Evolutionary conservation across 495 filamentous ascomycete genomes (phyloP).

Genomic region (Pyrenula massariospora): DNA sequence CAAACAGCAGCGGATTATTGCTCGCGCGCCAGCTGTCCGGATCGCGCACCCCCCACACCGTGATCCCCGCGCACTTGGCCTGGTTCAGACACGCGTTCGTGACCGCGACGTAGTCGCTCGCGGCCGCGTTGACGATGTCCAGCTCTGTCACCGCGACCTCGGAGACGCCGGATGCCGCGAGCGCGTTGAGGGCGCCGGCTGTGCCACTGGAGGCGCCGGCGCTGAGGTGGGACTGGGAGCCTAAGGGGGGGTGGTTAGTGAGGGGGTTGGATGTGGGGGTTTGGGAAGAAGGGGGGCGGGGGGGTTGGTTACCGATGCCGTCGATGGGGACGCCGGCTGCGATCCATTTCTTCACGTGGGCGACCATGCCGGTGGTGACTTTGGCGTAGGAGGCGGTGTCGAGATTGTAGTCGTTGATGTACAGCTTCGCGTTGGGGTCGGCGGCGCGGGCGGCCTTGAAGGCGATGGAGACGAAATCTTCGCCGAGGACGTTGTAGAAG

Average conservation of each 20-base stretch:
- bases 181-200: slow-evolving; percentile 40
- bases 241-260: slow-evolving; percentile 11
- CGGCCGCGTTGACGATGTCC: slow-evolving; percentile 47
- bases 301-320: slow-evolving; percentile 40
- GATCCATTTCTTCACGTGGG: slow-evolving; percentile 55
- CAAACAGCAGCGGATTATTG: slow-evolving; percentile 50
- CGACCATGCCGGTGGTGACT: slow-evolving; percentile 44
- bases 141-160: slow-evolving; percentile 56
- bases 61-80: slow-evolving; percentile 60
- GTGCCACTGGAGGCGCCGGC: slow-evolving; percentile 28
- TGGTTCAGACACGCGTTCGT: slow-evolving; percentile 52
- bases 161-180: slow-evolving; percentile 36
- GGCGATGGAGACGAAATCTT: slow-evolving; percentile 45
- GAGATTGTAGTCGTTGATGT: slow-evolving; percentile 47
- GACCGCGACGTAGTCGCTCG: slow-evolving; percentile 50
- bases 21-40: slow-evolving; percentile 54
- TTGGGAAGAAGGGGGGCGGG: not conserved
- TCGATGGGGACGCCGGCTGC: slow-evolving; percentile 58
- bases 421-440: slow-evolving; percentile 50
- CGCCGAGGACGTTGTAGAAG: slow-evolving; percentile 45
- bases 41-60: slow-evolving; percentile 67
- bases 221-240: slow-evolving; percentile 50
- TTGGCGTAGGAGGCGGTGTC: slow-evolving; percentile 37
- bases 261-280: not conserved
- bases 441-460: slow-evolving; percentile 40